Percentiles rank a stretch among this genome's conserved stretches.
phyloP scores from a whole-genome alignment of 129 eudicot genomes.

The Saussurea involucrata region DNA sequence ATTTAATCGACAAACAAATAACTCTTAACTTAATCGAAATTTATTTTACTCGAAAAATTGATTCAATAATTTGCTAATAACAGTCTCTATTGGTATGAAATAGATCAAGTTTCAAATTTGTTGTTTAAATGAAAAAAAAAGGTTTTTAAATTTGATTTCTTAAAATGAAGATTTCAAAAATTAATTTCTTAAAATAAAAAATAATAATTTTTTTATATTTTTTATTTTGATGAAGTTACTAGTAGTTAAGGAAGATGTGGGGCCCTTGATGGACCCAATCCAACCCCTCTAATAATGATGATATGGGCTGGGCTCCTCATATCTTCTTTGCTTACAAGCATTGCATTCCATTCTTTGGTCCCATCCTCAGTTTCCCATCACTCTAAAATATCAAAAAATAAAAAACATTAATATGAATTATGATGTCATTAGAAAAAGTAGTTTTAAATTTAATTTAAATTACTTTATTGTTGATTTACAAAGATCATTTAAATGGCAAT shows the following conservation, averaged over 20 bases:
- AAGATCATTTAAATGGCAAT: too few relatives aligned
- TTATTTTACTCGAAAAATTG: too few relatives aligned
- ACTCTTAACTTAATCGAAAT: too few relatives aligned
- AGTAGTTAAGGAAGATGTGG: background rate
- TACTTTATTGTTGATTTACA: too few relatives aligned
- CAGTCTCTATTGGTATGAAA: background rate
- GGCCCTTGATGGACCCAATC: background rate
- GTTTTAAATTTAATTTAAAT: too few relatives aligned
- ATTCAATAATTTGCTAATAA: too few relatives aligned
- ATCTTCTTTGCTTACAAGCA: slow-evolving; percentile 15
- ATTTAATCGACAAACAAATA: too few relatives aligned
- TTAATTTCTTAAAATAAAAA: background rate
- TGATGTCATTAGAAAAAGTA: too few relatives aligned
- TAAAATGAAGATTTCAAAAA: background rate
- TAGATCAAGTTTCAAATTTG: background rate
- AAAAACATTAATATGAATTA: too few relatives aligned
- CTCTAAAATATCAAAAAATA: background rate
- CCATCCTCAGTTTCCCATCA: background rate
- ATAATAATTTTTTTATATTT: too few relatives aligned
- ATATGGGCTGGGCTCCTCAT: background rate
- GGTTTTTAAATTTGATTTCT: background rate
- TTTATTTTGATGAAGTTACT: background rate
- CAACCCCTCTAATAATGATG: background rate
- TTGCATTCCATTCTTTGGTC: slow-evolving; percentile 10
- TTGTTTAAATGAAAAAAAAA: too few relatives aligned